phyloP scores from a whole-genome alignment of 805 yeast species.

The Ogataea populi-albae region DNA sequence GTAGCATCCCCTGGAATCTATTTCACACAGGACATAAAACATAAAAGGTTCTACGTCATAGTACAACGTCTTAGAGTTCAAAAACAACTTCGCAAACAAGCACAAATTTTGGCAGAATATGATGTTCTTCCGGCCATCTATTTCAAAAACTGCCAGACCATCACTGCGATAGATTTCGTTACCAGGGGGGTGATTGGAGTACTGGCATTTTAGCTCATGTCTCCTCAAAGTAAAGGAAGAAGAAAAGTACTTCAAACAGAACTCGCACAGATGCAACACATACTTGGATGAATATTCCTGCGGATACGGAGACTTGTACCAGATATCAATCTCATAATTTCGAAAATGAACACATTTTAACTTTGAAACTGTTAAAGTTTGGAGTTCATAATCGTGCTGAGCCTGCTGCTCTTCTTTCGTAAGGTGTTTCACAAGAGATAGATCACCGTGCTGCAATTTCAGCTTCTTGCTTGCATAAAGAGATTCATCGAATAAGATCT shows the following conservation, averaged over 20 bases:
- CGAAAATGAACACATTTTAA: conserved; percentile 69
- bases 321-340: conserved; percentile 73
- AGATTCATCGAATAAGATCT: conserved; percentile 39
- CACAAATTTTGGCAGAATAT: conserved; percentile 88
- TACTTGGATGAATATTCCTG: conserved; percentile 68
- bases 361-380: conserved; percentile 35
- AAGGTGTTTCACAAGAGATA: conserved; percentile 21
- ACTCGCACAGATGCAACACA: conserved; percentile 75
- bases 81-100: conserved; percentile 79
- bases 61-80: conserved; percentile 87
- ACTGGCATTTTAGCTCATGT: conserved; percentile 72
- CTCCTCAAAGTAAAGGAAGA: conserved; percentile 65
- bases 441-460: conserved; percentile 36
- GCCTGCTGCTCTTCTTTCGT: conserved; percentile 23
- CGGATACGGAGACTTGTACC: conserved; percentile 94
- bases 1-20: conserved; percentile 46
- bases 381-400: conserved; percentile 24
- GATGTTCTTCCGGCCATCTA: conserved; percentile 84
- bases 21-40: conserved; percentile 80
- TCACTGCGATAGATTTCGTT: conserved; percentile 83
- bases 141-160: conserved; percentile 75
- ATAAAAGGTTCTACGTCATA: conserved; percentile 95
- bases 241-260: conserved; percentile 75
- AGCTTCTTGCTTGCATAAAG: conserved; percentile 39
- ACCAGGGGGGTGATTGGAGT: conserved; percentile 77